Conservation (phyloP, 805 yeast genomes). For the Kodamaea sagamina region DNA sequence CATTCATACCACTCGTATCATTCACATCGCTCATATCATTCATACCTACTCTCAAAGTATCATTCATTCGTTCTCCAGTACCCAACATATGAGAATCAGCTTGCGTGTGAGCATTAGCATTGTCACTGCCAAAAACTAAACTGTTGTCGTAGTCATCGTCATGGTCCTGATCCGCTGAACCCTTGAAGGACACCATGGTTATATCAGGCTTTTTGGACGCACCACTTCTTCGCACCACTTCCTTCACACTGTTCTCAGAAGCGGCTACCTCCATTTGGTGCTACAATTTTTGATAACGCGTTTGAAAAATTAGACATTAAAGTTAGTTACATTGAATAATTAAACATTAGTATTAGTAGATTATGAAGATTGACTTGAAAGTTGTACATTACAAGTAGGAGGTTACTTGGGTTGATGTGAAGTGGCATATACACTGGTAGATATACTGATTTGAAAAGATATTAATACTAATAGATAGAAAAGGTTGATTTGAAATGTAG, state of each 20-base stretch:
- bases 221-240: slow-evolving; percentile 1
- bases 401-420: no score
- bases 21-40: no score
- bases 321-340: not conserved
- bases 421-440: no score
- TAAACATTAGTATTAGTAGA: no score
- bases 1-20: no score
- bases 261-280: slow-evolving; percentile 1
- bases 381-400: no score
- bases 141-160: slow-evolving; percentile 26
- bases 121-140: slow-evolving; percentile 31
- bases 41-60: not conserved
- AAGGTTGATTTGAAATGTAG: no score
- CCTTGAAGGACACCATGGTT: slow-evolving; percentile 2
- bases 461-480: no score
- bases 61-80: not conserved
- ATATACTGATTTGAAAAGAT: no score
- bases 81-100: not conserved
- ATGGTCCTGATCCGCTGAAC: slow-evolving; percentile 1
- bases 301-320: not conserved
- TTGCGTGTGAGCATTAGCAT: slow-evolving; percentile 1
- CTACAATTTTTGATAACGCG: not conserved
- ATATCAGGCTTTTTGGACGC: not conserved
- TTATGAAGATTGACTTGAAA: no score
- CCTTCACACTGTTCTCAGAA: not conserved